These are phyloP conservation scores for Harringtonia lauricola DNA, from an alignment of 2,329 filamentous ascomycete genomes.

Conservation along the genomic window DNA sequence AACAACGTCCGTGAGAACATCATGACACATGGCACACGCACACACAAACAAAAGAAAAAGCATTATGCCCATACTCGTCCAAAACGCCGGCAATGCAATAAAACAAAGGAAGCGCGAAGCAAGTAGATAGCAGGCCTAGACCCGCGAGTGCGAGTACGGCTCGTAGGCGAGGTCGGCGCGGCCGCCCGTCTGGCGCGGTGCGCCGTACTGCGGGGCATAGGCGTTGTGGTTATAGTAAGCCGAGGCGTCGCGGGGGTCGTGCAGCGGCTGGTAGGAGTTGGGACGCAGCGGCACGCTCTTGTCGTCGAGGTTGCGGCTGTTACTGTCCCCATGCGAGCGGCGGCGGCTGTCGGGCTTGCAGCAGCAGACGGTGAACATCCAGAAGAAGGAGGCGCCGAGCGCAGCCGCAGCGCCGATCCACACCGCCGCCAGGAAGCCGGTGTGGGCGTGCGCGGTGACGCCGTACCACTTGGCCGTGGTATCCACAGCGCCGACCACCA, in stretches of 20 bases:
- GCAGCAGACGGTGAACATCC: slow-evolving; percentile 87
- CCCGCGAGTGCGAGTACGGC: slow-evolving; percentile 46
- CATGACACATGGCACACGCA: background rate
- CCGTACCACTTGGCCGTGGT: slow-evolving; percentile 59
- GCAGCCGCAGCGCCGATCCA: slow-evolving; percentile 77
- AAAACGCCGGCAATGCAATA: slow-evolving; percentile 9
- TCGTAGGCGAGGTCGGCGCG: slow-evolving; percentile 49
- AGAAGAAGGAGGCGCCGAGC: slow-evolving; percentile 71
- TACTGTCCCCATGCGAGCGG: slow-evolving; percentile 16
- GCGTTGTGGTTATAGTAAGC: slow-evolving; percentile 26
- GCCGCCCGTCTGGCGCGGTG: slow-evolving; percentile 27
- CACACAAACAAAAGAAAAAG: background rate
- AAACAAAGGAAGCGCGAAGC: background rate
- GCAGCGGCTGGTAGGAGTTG: slow-evolving; percentile 33
- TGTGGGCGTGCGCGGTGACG: slow-evolving; percentile 56
- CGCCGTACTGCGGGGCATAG: slow-evolving; percentile 17
- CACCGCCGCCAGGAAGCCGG: slow-evolving; percentile 55
- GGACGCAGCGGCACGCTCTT: slow-evolving; percentile 33
- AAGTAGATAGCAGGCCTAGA: slow-evolving; percentile 22
- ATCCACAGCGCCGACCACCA: slow-evolving; percentile 60
- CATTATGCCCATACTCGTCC: background rate
- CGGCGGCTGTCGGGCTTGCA: slow-evolving; percentile 52
- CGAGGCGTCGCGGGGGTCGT: slow-evolving; percentile 22
- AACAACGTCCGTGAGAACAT: background rate
- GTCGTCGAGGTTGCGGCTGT: slow-evolving; percentile 29